Percentiles rank a stretch among this genome's conserved stretches.
phyloP scores from a whole-genome alignment of 2,329 filamentous ascomycete genomes.

The Nigrospora sphaerica region DNA sequence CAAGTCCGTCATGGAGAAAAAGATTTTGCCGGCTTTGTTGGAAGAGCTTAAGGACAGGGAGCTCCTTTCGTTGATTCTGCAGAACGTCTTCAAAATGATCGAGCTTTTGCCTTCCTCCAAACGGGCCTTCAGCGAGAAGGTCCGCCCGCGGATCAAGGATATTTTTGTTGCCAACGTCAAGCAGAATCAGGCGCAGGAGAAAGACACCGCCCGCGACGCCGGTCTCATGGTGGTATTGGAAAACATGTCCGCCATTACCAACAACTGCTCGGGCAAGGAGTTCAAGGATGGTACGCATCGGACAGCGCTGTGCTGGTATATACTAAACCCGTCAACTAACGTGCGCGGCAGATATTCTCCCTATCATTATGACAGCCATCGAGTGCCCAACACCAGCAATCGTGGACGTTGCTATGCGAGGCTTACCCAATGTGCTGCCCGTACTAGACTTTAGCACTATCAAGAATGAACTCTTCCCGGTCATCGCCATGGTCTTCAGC shows the following conservation, averaged over 20 bases:
- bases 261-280: constrained; percentile 81
- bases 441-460: constrained; percentile 93
- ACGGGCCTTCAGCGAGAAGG: constrained; percentile 74
- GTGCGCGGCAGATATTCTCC: constrained; percentile 63
- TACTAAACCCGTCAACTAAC: constrained; percentile 13
- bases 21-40: constrained; percentile 78
- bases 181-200: constrained; percentile 54
- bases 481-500: constrained; percentile 83
- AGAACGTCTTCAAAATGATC: constrained; percentile 89
- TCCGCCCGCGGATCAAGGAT: constrained; percentile 78
- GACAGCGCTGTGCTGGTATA: background rate
- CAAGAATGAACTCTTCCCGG: constrained; percentile 93
- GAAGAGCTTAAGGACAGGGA: constrained; percentile 94
- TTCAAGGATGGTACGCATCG: constrained; percentile 75
- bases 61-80: constrained; percentile 74
- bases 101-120: constrained; percentile 69
- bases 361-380: constrained; percentile 74
- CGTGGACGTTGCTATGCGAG: constrained; percentile 77
- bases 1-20: constrained; percentile 88
- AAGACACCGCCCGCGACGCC: constrained; percentile 77
- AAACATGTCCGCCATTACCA: constrained; percentile 67
- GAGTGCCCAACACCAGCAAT: constrained; percentile 85
- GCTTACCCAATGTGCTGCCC: constrained; percentile 72
- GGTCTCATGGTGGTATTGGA: constrained; percentile 88
- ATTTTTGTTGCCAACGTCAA: constrained; percentile 64